A percentile compares a stretch with the other conserved stretches of the same genome.
These are phyloP conservation scores for Taxawa tesnikishii DNA, from an alignment of 2,329 filamentous ascomycete genomes.

Conservation along the genomic window DNA sequence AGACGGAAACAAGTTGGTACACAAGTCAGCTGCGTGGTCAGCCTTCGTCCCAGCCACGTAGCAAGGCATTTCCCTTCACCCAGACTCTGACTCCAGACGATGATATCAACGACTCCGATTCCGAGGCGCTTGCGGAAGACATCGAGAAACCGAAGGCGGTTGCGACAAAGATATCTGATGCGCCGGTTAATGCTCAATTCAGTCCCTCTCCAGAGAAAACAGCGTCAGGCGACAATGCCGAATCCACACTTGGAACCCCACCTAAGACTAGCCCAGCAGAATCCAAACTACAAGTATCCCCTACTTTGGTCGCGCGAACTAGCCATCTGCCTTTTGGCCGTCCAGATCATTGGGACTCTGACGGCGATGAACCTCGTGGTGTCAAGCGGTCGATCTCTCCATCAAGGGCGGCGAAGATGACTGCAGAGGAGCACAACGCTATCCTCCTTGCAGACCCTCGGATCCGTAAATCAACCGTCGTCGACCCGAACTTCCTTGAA, in stretches of 20 bases:
- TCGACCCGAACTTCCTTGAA: conserved; percentile 84
- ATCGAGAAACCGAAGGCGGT: no score
- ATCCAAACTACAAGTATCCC: neutral
- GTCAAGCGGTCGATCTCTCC: conserved; percentile 12
- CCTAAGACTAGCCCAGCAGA: neutral
- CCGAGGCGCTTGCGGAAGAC: conserved; percentile 6
- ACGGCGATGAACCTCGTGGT: neutral
- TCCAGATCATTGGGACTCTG: neutral
- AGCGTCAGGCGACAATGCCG: neutral
- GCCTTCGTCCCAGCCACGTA: neutral
- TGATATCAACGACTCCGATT: conserved; percentile 7
- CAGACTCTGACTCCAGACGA: conserved; percentile 20
- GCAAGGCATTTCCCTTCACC: neutral
- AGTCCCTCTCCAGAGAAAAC: no score
- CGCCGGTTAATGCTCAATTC: no score
- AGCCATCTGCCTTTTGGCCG: neutral
- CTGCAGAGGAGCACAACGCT: conserved; percentile 87
- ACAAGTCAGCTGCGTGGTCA: conserved; percentile 47
- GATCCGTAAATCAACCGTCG: conserved; percentile 77
- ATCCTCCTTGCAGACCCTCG: conserved; percentile 71
- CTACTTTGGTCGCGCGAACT: neutral
- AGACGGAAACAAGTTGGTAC: conserved; percentile 76
- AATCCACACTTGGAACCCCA: neutral
- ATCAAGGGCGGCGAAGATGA: conserved; percentile 40
- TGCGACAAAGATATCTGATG: no score